Evolutionary conservation across 768 basidiomycete species (phyloP), one percentile per base, ranked within the genome.

Genomic region (Russula ochroleuca): DNA sequence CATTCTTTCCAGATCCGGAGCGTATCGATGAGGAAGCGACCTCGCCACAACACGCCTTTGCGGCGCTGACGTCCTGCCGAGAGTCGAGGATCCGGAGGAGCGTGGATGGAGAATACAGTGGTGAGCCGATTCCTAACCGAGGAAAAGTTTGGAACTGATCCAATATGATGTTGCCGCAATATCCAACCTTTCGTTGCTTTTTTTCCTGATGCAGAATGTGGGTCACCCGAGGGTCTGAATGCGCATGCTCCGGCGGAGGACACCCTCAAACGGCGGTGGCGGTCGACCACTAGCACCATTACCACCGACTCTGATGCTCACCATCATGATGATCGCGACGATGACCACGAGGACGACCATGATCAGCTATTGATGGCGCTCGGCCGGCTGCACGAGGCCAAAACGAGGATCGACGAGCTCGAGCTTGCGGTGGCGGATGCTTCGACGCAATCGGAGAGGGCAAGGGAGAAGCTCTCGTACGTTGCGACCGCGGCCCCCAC

Each of bases 391-490:
- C 54, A 51, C 23, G 59, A 61, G 33, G 64, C 64, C 14, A 59
- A 19, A 7, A 47, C 59, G 5, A 54, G 64, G 25, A 65, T 65
- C 50, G 54, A 60, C 31, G 53, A 60, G 64, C 64, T 65, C 10
- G 64, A 65, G 35, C 54, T 38, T 10, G 54, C 59, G 10, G 54
- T 65, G n/a, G 41, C 21, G 1, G 40, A 61, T 15, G 64, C 64
- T 5, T 54, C 54, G 47, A 50, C 59, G 38, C 63, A 64, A 40
- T 64, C 63, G 3, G 63, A 55, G 38, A 37, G 37, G 10, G 63
- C 58, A n/a, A 45, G 52, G 9, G 63, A 64, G 52, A 64, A 64
- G 17, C 63, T 64, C n/a, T 31, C 62, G 41, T 58, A 52, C 35
- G 25, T 58, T 23, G 35, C 62, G 9, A 15, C 47, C 2, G 54